Percentiles rank a stretch among this genome's conserved stretches.
Conservation (phyloP, 1,139 yeast genomes). For the Scheffersomyces quercinus region DNA sequence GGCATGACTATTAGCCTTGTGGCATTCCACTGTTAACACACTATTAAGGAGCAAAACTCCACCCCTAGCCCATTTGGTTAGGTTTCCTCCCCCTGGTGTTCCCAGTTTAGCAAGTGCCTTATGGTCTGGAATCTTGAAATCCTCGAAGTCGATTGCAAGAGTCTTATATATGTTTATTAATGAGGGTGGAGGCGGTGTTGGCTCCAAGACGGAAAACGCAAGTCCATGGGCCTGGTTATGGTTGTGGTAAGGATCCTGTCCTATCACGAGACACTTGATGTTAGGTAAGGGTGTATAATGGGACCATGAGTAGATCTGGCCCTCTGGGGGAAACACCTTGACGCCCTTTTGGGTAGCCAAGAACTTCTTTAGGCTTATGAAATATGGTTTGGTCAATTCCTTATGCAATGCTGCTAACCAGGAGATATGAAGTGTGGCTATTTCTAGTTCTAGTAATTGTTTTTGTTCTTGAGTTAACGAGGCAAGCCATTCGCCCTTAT, state of each 20-base stretch:
- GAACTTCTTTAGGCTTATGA: constrained; percentile 68
- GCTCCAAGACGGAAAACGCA: constrained; percentile 87
- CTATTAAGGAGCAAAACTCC: constrained; percentile 91
- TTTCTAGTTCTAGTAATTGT: constrained; percentile 64
- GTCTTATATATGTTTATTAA: constrained; percentile 84
- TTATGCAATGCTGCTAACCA: constrained; percentile 74
- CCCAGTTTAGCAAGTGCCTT: constrained; percentile 27
- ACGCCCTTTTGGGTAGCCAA: constrained; percentile 37
- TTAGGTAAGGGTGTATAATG: constrained; percentile 74
- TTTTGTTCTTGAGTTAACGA: constrained; percentile 54
- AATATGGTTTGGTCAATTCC: constrained; percentile 85
- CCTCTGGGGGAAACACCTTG: constrained; percentile 70
- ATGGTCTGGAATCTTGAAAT: constrained; percentile 57
- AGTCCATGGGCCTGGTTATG: constrained; percentile 93
- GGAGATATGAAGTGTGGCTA: constrained; percentile 64
- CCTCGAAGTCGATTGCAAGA: constrained; percentile 69
- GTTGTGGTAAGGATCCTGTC: constrained; percentile 98
- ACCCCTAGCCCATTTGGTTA: constrained; percentile 81
- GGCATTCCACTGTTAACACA: constrained; percentile 89
- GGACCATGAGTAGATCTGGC: constrained; percentile 92
- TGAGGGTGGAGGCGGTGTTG: constrained; percentile 89
- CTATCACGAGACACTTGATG: constrained; percentile 79
- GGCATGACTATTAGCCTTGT: constrained; percentile 90
- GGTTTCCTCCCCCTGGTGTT: constrained; percentile 57
- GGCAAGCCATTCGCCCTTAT: constrained; percentile 56